Evolutionary conservation across 805 yeast genomes (phyloP).

Genomic region (Pichia insulana): DNA sequence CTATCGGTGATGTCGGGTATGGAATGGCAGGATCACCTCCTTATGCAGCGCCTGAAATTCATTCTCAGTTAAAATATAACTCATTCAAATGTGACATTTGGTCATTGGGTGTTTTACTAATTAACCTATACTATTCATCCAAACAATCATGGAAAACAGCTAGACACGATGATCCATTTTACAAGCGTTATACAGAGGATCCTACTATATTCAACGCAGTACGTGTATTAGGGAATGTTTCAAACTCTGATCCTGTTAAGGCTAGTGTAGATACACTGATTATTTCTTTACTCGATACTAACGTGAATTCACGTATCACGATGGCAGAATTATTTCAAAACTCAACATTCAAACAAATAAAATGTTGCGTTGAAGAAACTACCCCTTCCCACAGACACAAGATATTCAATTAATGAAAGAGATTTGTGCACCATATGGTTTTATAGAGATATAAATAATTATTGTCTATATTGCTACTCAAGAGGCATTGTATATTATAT

Average conservation of each 20-base stretch:
- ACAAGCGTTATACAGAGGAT: not conserved
- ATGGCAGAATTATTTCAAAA: not conserved
- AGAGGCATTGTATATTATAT: no score
- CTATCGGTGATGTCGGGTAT: slow-evolving; percentile 14
- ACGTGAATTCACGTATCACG: not conserved
- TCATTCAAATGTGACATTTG: slow-evolving; percentile 38
- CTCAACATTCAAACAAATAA: not conserved
- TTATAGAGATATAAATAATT: no score
- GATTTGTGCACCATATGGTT: no score
- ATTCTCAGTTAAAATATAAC: slow-evolving; percentile 29
- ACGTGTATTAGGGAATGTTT: not conserved
- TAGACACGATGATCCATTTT: slow-evolving; percentile 2
- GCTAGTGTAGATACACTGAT: not conserved
- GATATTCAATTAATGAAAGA: no score
- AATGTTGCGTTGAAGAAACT: not conserved
- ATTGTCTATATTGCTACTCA: no score
- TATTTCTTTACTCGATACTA: not conserved
- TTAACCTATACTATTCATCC: slow-evolving; percentile 22
- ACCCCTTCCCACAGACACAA: no score
- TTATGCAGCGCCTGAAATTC: slow-evolving; percentile 42
- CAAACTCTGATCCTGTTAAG: not conserved
- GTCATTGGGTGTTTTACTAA: slow-evolving; percentile 40
- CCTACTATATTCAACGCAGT: slow-evolving; percentile 2
- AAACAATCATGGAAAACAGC: slow-evolving; percentile 6
- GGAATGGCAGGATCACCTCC: slow-evolving; percentile 42